Percentiles rank a stretch among this genome's conserved stretches.
Evolutionary conservation across 257 asterid species (phyloP).

Genomic region (Nicotiana tomentosiformis): DNA sequence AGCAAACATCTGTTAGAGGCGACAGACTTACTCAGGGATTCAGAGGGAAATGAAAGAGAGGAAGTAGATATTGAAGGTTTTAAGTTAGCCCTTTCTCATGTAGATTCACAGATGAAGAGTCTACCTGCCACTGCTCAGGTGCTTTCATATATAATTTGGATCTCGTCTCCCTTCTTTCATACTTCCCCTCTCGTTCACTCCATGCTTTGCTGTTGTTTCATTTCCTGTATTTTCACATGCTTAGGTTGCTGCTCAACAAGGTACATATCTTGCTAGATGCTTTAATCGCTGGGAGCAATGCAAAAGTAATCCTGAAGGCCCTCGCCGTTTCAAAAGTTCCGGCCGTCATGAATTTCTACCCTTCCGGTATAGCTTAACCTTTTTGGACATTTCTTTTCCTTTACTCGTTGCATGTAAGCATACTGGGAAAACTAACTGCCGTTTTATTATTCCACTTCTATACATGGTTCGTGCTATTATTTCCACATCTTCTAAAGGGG

Average conservation of each 20-base stretch:
- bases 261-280: constrained; percentile 87
- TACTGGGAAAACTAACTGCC: background rate
- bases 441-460: background rate
- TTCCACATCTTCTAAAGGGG: no score
- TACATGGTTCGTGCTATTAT: background rate
- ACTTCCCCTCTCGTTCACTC: background rate
- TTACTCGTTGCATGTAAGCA: background rate
- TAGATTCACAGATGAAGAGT: constrained; percentile 84
- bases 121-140: constrained; percentile 99
- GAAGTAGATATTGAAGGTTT: constrained; percentile 84
- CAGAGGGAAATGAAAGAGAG: constrained; percentile 57
- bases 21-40: constrained; percentile 57
- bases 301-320: constrained; percentile 85
- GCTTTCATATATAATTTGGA: background rate
- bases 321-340: constrained; percentile 78
- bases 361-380: constrained; percentile 49
- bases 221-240: background rate
- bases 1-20: constrained; percentile 42
- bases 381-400: background rate
- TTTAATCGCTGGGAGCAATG: constrained; percentile 85
- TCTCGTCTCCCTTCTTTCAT: background rate
- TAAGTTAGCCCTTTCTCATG: constrained; percentile 73
- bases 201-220: background rate
- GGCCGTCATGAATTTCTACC: constrained; percentile 95
- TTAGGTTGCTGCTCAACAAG: constrained; percentile 97